Base-by-base conservation (phyloP, 1,284 basidiomycete species). In the Austropuccinia psidii region DNA sequence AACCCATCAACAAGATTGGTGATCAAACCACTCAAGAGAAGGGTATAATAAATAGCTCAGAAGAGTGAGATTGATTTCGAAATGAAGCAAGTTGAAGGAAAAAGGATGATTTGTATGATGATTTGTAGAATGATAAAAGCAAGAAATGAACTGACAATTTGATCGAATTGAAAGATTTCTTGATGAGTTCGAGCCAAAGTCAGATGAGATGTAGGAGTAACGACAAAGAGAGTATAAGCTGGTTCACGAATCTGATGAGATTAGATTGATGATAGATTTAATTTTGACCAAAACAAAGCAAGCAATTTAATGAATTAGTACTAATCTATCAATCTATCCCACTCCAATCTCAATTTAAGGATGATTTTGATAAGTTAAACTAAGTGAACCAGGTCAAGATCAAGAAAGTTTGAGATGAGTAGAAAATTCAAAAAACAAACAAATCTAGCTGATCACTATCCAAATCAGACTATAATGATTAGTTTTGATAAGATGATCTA, bases 191-290 rank as follows among this genome's bases (percentile, higher is more conserved):
- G 57, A 37, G 45, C 43, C n/a, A 72, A 17, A 39, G 68, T 57
- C 3, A 72, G 55, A 52, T 72, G 68, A n/a, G 68, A 29, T 27
- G 17, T 27, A 31, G 68, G 57, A n/a, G 68, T 72, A 27, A 39
- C 24, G 43, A 72, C 68, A 29, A 72, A 72, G 21, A 72, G 31
- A 41, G 68, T 72, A 24, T 49, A 61, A 13, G 68, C 21, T 6
- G 54, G 68, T 39, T 72, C 57, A 19, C 57, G 57, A 24, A 57
- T 69, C 67, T 69, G 9, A 45, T 24, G 33, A 55, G n/a, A n/a
- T n/a, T n/a, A n/a, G n/a, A n/a, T n/a, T n/a, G n/a, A n/a, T n/a
- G n/a, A n/a, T n/a, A n/a, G n/a, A n/a, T n/a, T n/a, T n/a, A n/a
- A n/a, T n/a, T n/a, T n/a, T n/a, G n/a, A n/a, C n/a, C n/a, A n/a